These are phyloP conservation scores for Wickerhamiella pararugosa DNA, from an alignment of 1,139 yeast species.

Conservation along the genomic window DNA sequence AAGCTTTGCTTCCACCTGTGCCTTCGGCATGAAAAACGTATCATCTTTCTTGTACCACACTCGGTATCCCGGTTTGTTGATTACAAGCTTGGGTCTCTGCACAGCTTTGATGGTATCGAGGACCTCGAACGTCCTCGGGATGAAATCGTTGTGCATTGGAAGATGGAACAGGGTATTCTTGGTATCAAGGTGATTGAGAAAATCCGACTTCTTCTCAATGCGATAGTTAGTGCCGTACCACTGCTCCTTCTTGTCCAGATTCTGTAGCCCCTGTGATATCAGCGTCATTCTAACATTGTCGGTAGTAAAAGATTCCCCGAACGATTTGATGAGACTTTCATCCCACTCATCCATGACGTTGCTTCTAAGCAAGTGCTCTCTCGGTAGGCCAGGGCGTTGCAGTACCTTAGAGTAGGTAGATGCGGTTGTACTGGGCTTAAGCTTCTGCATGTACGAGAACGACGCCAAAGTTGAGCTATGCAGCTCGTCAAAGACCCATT, in stretches of 20 bases:
- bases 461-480: conserved; percentile 32
- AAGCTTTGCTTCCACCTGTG: conserved; percentile 47
- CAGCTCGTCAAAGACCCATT: conserved; percentile 38
- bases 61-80: conserved; percentile 16
- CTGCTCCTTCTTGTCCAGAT: conserved; percentile 38
- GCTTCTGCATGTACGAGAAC: conserved; percentile 56
- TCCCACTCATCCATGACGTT: conserved; percentile 46
- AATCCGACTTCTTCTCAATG: conserved; percentile 31
- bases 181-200: conserved; percentile 22
- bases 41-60: conserved; percentile 91
- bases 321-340: conserved; percentile 38
- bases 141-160: conserved; percentile 62
- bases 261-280: conserved; percentile 26
- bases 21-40: conserved; percentile 78
- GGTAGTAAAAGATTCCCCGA: conserved; percentile 36
- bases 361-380: conserved; percentile 43
- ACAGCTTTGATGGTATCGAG: conserved; percentile 24
- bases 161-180: conserved; percentile 35
- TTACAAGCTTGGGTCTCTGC: conserved; percentile 34
- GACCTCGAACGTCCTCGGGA: conserved; percentile 63
- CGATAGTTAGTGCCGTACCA: conserved; percentile 88
- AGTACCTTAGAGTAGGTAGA: conserved; percentile 35
- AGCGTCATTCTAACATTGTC: conserved; percentile 48
- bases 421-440: conserved; percentile 45
- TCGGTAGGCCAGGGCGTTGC: conserved; percentile 44